These are phyloP conservation scores for Pseudevernia furfuracea DNA, from an alignment of 495 filamentous ascomycete species.

Conservation along the genomic window DNA sequence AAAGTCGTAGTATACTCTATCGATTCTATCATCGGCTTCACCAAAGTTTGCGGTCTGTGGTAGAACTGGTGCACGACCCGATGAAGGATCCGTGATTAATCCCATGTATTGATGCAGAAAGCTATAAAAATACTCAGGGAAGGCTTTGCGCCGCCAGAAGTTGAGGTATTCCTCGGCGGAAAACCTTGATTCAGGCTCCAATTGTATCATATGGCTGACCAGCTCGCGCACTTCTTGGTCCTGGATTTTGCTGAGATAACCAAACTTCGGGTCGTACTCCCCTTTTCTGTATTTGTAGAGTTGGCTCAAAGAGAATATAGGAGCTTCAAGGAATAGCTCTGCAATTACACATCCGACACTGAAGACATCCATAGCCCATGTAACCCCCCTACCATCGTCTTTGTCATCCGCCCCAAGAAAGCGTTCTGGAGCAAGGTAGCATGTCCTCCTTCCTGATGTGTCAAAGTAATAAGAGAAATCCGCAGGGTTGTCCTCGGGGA, in stretches of 20 bases:
- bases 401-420: slow-evolving; percentile 67
- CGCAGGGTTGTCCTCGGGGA: slow-evolving; percentile 94
- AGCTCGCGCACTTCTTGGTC: slow-evolving; percentile 81
- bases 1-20: slow-evolving; percentile 86
- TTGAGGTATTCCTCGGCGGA: slow-evolving; percentile 92
- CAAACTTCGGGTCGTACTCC: slow-evolving; percentile 80
- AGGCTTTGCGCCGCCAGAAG: slow-evolving; percentile 84
- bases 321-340: slow-evolving; percentile 90
- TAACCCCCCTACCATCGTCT: slow-evolving; percentile 54
- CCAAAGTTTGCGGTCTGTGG: slow-evolving; percentile 59
- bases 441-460: slow-evolving; percentile 83
- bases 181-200: slow-evolving; percentile 83
- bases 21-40: slow-evolving; percentile 87
- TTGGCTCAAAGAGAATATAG: slow-evolving; percentile 87
- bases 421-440: slow-evolving; percentile 90
- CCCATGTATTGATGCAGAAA: slow-evolving; percentile 97
- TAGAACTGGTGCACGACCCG: slow-evolving; percentile 58
- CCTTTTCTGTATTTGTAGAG: slow-evolving; percentile 88
- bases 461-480: slow-evolving; percentile 98
- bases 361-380: slow-evolving; percentile 99
- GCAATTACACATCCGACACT: slow-evolving; percentile 96
- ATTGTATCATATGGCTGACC: slow-evolving; percentile 89
- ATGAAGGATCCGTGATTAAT: slow-evolving; percentile 86
- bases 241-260: slow-evolving; percentile 76
- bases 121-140: slow-evolving; percentile 92